Evolutionary conservation across 1,139 yeast genomes (phyloP), one percentile per base, ranked within the genome.

Genomic region (Kodamaea arcana): DNA sequence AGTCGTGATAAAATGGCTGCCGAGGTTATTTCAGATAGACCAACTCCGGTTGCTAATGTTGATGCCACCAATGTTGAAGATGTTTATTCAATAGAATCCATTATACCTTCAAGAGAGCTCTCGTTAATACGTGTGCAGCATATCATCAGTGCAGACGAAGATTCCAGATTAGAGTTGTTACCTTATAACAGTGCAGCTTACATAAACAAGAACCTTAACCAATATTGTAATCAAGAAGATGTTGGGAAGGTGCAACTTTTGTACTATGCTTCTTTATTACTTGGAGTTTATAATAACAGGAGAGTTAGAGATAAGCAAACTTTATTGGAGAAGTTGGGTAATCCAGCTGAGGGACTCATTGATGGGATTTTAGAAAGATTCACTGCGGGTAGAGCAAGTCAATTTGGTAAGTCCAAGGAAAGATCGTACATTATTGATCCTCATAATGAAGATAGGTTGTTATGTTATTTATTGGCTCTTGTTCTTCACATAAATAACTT

Each of bases 51-150:
- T 17, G 85, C 83, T 46, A 69, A 87, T 51, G 73, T 73, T 30
- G 84, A 76, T 33, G 95, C 97, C 14, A 81, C 86, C 7, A 71
- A 73, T 37, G 92, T 83, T 30, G 90, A 83, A 51, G 94, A 87
- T 43, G 73, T 88, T 31, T 92, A 88, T 57, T 85, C 95, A 27
- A 52, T 90, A 31, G 65, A 68, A 40, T 77, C 71, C 49, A 76
- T 92, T 55, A 78, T 92, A 54, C 82, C 94, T 40, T 65, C 68
- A 46, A 66, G 65, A 40, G 95, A 86, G 54, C 73, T 82, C 65
- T 60, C 66, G 16, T 65, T 70, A 43, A 75, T 90, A 43, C 78
- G 88, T 43, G 80, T 83, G 29, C 77, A 72, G 25, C 54, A 74
- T 5, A 47, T 73, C 10, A 57, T 83, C 38, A 65, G 65, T 36